Conservation (phyloP, 2,329 filamentous ascomycete species). For the Pseudomassariella vexata region DNA sequence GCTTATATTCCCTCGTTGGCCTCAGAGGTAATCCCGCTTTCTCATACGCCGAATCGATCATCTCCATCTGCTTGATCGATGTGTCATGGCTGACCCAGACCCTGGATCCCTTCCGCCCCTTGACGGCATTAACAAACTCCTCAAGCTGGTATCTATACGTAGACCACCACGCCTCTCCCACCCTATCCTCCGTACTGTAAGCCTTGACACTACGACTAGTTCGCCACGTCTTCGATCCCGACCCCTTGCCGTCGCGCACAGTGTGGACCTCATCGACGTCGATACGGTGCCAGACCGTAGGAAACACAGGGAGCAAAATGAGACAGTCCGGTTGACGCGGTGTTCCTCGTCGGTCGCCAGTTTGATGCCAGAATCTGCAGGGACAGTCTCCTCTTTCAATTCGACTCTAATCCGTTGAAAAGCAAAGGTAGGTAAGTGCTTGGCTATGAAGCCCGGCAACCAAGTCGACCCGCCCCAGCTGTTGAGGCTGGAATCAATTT, state of each 20-base stretch:
- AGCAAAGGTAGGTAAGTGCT: no score
- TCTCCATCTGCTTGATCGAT: constrained; percentile 36
- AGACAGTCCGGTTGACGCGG: no score
- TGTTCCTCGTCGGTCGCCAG: no score
- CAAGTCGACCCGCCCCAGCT: no score
- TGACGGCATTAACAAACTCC: constrained; percentile 40
- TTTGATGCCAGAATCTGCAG: no score
- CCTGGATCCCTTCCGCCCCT: constrained; percentile 28
- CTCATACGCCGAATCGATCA: constrained; percentile 40
- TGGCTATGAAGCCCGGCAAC: no score
- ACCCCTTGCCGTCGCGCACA: constrained; percentile 27
- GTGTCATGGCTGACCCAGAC: constrained; percentile 36
- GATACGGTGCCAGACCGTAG: constrained; percentile 29
- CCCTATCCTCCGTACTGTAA: constrained; percentile 30
- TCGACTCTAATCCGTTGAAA: no score
- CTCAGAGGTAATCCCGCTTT: constrained; percentile 26
- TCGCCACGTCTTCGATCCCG: constrained; percentile 27
- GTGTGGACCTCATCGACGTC: constrained; percentile 28
- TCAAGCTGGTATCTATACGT: constrained; percentile 42
- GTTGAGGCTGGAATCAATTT: no score
- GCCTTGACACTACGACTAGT: constrained; percentile 32
- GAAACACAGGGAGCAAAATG: no score
- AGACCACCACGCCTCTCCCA: constrained; percentile 32
- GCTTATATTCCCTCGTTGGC: no score
- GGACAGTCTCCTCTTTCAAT: no score